phyloP scores from a whole-genome alignment of 2,329 filamentous ascomycete species.

The Parafenestella ontariensis region DNA sequence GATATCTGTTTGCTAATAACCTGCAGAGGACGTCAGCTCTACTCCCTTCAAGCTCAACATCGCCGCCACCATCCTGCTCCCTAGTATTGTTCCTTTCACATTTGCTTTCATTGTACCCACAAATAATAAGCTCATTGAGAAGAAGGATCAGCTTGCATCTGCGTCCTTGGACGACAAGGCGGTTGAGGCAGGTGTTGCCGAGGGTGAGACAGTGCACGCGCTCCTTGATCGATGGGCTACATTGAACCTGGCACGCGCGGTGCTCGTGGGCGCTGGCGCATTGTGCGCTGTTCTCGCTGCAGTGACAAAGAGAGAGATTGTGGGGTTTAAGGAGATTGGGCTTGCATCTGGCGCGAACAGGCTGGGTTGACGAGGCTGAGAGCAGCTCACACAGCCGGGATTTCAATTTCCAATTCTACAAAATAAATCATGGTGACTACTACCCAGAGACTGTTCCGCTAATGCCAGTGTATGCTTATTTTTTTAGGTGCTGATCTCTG shows the following conservation, averaged over 20 bases:
- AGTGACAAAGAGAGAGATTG: conserved; percentile 32
- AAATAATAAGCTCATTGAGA: conserved; percentile 58
- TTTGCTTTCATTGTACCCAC: conserved; percentile 54
- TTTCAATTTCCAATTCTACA: no score
- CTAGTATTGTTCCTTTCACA: conserved; percentile 62
- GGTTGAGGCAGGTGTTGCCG: conserved; percentile 46
- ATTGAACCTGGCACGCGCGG: conserved; percentile 58
- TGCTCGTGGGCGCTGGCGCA: conserved; percentile 40
- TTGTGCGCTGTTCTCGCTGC: conserved; percentile 36
- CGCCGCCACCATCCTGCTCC: conserved; percentile 55
- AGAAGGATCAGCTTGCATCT: conserved; percentile 50
- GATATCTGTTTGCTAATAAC: conserved; percentile 4
- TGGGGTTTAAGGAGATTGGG: conserved; percentile 30
- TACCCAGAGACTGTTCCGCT: no score
- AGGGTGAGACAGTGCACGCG: conserved; percentile 57
- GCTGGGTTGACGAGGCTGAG: conserved; percentile 6
- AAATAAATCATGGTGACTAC: no score
- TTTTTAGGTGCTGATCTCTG: no score
- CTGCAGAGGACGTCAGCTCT: conserved; percentile 36
- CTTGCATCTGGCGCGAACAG: conserved; percentile 16
- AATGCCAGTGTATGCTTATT: no score
- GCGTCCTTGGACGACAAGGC: conserved; percentile 47
- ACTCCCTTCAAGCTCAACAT: conserved; percentile 54
- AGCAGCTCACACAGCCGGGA: neutral
- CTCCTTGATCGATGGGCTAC: conserved; percentile 64